Base-by-base conservation (phyloP, 306 rosid genomes). In the Begonia fuchsioides region DNA sequence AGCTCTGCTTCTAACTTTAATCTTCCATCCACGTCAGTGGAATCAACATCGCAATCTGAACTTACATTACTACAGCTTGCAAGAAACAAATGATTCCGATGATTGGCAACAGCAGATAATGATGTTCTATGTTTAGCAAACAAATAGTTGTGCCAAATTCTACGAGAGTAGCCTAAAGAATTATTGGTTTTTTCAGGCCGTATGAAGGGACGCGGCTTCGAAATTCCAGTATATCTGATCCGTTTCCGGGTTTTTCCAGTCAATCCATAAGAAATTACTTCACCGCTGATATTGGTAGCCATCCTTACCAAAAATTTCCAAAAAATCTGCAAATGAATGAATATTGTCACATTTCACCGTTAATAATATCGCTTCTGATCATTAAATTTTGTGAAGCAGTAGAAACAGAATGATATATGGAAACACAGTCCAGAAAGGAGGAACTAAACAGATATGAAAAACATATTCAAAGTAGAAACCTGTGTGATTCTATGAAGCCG, bases 1-100 rank as follows among this genome's bases (percentile, higher is more conserved):
- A 17, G 18, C 46, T 64, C 74, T 43, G 64, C 76, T 39, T 61
- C 68, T 3, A 51, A 41, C 49, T 41, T 52, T 48, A 69, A 55
- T 54, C 68, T 48, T 19, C 55, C 75, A 49, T 71, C 71, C 45
- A 72, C 67, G 49, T 60, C 77, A 41, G 67, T 55, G 17, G 75
- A 66, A 52, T 57, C 49, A 20, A 55, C 54, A 49, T 15, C 59
- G 54, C 19, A 18, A 56, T 67, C 61, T 18, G 76, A 72, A 65
- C 63, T 67, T 68, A 54, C 57, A 16, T 69, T 78, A 50, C 44
- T 50, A 38, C 60, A n/a, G 49, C 44, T 70, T 59, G 52, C 41
- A 3, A 54, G 57, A 15, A 50, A 63, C 47, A 59, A 9, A 19
- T 51, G 44, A 54, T 65, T 76, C 50, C 73, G 44, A 43, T 70